Evolutionary conservation across 305 asterid genomes (phyloP).

Genomic region (Solanum aculeatissimum): DNA sequence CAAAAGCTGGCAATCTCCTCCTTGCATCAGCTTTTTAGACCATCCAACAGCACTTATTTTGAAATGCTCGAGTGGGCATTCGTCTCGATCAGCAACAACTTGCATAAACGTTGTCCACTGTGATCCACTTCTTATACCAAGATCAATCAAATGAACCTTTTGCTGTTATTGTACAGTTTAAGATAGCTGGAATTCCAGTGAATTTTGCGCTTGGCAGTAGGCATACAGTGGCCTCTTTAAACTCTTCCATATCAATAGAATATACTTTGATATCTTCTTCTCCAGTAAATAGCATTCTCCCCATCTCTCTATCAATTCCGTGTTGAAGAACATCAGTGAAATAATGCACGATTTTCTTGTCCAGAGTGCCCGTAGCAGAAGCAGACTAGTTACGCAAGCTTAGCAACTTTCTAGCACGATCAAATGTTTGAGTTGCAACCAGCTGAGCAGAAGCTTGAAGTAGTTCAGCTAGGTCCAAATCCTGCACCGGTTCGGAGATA

Average conservation of each 20-base stretch:
- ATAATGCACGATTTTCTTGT: slow-evolving; percentile 9
- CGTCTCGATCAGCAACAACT: slow-evolving; percentile 20
- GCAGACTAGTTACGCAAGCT: not conserved
- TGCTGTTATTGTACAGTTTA: slow-evolving; percentile 22
- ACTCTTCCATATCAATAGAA: slow-evolving; percentile 13
- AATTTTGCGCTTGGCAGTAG: slow-evolving; percentile 15
- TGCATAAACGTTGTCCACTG: slow-evolving; percentile 33
- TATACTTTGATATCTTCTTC: not conserved
- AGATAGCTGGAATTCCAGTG: slow-evolving; percentile 24
- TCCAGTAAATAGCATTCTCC: not conserved
- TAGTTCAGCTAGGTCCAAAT: slow-evolving; percentile 9
- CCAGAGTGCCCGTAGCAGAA: slow-evolving; percentile 10
- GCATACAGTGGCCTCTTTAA: slow-evolving; percentile 14
- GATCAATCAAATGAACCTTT: slow-evolving; percentile 33
- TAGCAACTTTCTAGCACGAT: slow-evolving; percentile 17
- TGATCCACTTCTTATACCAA: slow-evolving; percentile 15
- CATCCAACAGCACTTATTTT: slow-evolving; percentile 36
- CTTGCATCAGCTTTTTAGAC: slow-evolving; percentile 12
- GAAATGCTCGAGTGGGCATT: slow-evolving; percentile 21
- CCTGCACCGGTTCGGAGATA: not conserved
- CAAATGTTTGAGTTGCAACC: slow-evolving; percentile 7
- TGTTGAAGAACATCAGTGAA: slow-evolving; percentile 17
- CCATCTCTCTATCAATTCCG: slow-evolving; percentile 4
- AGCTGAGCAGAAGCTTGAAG: slow-evolving; percentile 19
- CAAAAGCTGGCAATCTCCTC: slow-evolving; percentile 13